phyloP scores from a whole-genome alignment of 2,329 filamentous ascomycete species.

The Neofusicoccum umdonicola region DNA sequence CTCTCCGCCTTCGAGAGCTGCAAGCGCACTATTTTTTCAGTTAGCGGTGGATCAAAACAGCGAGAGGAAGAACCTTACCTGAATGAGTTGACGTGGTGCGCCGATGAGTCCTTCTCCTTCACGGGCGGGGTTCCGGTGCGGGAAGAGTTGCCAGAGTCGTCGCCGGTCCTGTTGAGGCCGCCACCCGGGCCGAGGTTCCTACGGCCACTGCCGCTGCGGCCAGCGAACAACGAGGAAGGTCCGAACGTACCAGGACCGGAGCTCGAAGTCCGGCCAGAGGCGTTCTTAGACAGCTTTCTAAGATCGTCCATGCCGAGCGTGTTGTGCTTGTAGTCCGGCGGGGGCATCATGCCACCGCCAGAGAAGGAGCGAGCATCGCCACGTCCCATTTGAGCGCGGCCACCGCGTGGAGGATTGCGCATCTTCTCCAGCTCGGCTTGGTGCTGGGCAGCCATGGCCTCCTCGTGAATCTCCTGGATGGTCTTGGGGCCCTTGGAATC shows the following conservation, averaged over 20 bases:
- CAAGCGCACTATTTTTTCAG: constrained; percentile 47
- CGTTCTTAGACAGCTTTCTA: constrained; percentile 69
- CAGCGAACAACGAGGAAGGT: constrained; percentile 81
- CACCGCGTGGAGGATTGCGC: constrained; percentile 59
- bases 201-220: constrained; percentile 87
- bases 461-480: constrained; percentile 83
- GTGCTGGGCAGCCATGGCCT: constrained; percentile 76
- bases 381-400: constrained; percentile 72
- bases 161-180: constrained; percentile 65
- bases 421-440: constrained; percentile 68
- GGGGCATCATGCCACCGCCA: constrained; percentile 65
- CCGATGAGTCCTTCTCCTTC: constrained; percentile 60
- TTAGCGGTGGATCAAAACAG: constrained; percentile 21
- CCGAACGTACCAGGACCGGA: constrained; percentile 62
- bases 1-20: constrained; percentile 54
- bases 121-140: constrained; percentile 83
- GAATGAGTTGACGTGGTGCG: constrained; percentile 80
- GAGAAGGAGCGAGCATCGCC: constrained; percentile 86
- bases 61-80: constrained; percentile 61
- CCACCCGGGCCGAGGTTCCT: constrained; percentile 71
- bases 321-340: constrained; percentile 69
- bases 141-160: constrained; percentile 85
- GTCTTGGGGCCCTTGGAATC: constrained; percentile 95
- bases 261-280: constrained; percentile 58
- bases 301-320: constrained; percentile 90